Evolutionary conservation across 495 filamentous ascomycete genomes (phyloP), one percentile per base, ranked within the genome.

Genomic region (Aspergillus leporis): DNA sequence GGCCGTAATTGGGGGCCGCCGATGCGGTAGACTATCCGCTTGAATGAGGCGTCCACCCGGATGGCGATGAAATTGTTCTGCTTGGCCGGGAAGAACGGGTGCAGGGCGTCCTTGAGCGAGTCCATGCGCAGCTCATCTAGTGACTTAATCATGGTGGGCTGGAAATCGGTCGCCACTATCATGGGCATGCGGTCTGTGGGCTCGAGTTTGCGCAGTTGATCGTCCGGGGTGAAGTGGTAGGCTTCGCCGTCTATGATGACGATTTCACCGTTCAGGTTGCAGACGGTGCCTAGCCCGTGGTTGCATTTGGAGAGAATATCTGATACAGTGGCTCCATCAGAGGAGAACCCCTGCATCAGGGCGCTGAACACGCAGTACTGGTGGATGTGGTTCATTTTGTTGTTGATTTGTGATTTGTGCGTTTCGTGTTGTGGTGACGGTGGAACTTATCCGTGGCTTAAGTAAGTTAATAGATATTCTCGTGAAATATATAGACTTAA

Each of bases 261-360:
- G 67, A 83, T 78, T 63, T 83, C 81, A 63, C 80, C 81, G 50
- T 71, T 71, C 66, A 83, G 79, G 61, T 64, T 55, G 14, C 59
- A 64, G 64, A 81, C 79, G n/a, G 81, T 83, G 23, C 81, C 81
- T 0, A 83, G 70, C 16, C 81, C 81, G 64, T 79, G 77, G 66
- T 75, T 69, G 67, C 80, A 77, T 56, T 78, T 72, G 3, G 55
- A 41, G 22, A 78, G 68, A 30, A 82, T 56, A 9, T 68, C 48
- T 7, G 73, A 66, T 22, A 79, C 68, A 8, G 69, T 65, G 34
- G 72, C 70, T 38, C 79, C 79, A 13, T 66, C 59, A 1, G 74
- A 71, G 58, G 72, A 72, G 49, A 81, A 69, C 55, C 80, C 81
- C 43, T 78, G 70, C 80, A 83, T 81, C 0, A 83, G 74, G 41